These are phyloP conservation scores for Rosa rugosa DNA, from an alignment of 306 rosid genomes.

Conservation along the genomic window DNA sequence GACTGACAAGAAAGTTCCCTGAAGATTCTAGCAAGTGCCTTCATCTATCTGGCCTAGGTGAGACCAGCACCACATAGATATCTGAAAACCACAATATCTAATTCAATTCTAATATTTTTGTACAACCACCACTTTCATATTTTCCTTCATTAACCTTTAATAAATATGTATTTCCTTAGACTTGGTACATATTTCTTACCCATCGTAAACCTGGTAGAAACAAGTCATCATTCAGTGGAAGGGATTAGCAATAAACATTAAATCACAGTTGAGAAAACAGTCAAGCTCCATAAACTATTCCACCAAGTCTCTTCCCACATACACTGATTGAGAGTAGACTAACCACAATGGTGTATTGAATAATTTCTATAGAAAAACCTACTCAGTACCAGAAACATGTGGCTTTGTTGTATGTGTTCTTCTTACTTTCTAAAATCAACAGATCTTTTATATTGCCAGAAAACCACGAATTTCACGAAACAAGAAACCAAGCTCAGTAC, in stretches of 20 bases:
- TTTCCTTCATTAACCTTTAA: not conserved
- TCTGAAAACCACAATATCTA: not conserved
- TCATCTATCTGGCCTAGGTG: not conserved
- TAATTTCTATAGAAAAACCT: not conserved
- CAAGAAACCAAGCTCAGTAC: not conserved
- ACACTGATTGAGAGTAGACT: not conserved
- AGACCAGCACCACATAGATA: not conserved
- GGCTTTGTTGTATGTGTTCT: not conserved
- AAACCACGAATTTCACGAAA: not conserved
- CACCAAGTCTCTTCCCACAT: constrained; percentile 3
- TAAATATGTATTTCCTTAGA: not conserved
- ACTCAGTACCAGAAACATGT: not conserved
- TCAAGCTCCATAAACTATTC: not conserved
- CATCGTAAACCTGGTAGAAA: not conserved
- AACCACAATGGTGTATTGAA: not conserved
- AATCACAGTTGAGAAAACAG: not conserved
- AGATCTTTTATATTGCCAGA: not conserved
- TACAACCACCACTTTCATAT: not conserved
- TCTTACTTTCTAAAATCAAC: not conserved
- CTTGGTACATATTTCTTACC: not conserved
- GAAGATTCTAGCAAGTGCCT: not conserved
- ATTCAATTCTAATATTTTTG: not conserved
- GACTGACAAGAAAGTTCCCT: not conserved
- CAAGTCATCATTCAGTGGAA: not conserved
- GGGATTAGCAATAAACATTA: not conserved